Evolutionary conservation across 371 early-diverging fungal genomes (phyloP).

Genomic region (Lichtheimia corymbifera): DNA sequence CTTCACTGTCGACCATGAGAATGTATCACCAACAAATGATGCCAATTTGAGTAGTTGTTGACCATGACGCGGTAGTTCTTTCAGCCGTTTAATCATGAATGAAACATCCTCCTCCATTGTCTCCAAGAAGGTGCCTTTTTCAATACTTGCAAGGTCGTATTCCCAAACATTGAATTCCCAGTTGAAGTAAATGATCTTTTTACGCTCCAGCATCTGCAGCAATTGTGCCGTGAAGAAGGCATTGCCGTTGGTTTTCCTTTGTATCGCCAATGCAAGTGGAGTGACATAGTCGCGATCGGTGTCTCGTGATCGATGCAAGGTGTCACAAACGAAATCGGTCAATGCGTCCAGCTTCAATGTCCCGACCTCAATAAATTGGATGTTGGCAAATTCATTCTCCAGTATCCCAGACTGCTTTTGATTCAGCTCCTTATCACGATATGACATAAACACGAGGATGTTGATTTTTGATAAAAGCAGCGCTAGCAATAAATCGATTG

Average conservation of each 20-base stretch:
- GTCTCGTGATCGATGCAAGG: conserved; percentile 30
- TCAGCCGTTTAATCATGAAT: conserved; percentile 32
- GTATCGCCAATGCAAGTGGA: conserved; percentile 36
- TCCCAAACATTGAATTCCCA: conserved; percentile 52
- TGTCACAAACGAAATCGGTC: conserved; percentile 35
- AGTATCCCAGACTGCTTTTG: conserved; percentile 20
- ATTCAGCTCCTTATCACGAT: conserved; percentile 38
- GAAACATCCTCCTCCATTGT: conserved; percentile 31
- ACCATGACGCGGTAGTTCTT: conserved; percentile 37
- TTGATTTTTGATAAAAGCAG: conserved; percentile 32
- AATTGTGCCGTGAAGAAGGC: conserved; percentile 43
- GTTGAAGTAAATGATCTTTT: conserved; percentile 48
- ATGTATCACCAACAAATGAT: conserved; percentile 46
- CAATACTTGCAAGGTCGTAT: conserved; percentile 38
- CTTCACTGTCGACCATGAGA: conserved; percentile 45
- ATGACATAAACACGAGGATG: conserved; percentile 33
- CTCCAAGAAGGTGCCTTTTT: conserved; percentile 18
- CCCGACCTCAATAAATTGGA: conserved; percentile 29
- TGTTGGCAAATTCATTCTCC: conserved; percentile 25
- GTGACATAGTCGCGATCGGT: conserved; percentile 23
- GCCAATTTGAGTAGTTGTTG: conserved; percentile 44
- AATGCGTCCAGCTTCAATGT: conserved; percentile 36
- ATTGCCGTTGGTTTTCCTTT: conserved; percentile 41
- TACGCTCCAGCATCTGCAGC: conserved; percentile 38
- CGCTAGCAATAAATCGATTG: conserved; percentile 38